A percentile compares a stretch with the other conserved stretches of the same genome.
Conservation (phyloP, 2,329 filamentous ascomycete species). For the Dactylellina leptospora region DNA sequence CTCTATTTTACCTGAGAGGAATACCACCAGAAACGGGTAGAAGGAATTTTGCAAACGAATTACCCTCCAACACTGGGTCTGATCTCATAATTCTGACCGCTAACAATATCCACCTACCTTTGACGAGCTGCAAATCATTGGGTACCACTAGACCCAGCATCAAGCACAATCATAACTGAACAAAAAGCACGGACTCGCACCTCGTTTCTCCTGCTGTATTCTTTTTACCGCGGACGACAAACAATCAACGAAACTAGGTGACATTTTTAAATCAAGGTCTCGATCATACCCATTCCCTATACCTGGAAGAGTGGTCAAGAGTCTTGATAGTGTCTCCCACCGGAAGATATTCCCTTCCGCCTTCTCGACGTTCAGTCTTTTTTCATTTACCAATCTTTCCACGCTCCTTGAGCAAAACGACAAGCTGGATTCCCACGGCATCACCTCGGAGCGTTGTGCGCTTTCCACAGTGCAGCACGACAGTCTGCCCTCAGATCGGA, state of each 20-base stretch:
- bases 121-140: slow-evolving; percentile 29
- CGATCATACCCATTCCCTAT: slow-evolving; percentile 11
- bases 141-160: slow-evolving; percentile 16
- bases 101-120: not conserved
- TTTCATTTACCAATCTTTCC: slow-evolving; percentile 15
- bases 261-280: slow-evolving; percentile 7
- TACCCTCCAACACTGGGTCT: slow-evolving; percentile 12
- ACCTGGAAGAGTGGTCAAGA: slow-evolving; percentile 6
- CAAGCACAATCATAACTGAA: not conserved
- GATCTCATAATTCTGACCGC: not conserved
- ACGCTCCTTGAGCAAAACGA: slow-evolving; percentile 35
- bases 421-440: slow-evolving; percentile 53
- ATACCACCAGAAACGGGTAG: not conserved
- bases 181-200: slow-evolving; percentile 20
- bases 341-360: slow-evolving; percentile 14
- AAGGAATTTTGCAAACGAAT: not conserved
- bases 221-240: slow-evolving; percentile 13
- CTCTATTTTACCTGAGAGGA: not conserved
- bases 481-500: slow-evolving; percentile 30
- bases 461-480: slow-evolving; percentile 50
- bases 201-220: slow-evolving; percentile 29
- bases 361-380: slow-evolving; percentile 1
- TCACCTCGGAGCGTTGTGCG: slow-evolving; percentile 52
- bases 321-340: slow-evolving; percentile 1
- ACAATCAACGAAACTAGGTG: slow-evolving; percentile 18